A percentile compares a stretch with the other conserved stretches of the same genome.
Conservation (phyloP, 192 early-diverging fungal species). For the Rhizophlyctis rosea region DNA sequence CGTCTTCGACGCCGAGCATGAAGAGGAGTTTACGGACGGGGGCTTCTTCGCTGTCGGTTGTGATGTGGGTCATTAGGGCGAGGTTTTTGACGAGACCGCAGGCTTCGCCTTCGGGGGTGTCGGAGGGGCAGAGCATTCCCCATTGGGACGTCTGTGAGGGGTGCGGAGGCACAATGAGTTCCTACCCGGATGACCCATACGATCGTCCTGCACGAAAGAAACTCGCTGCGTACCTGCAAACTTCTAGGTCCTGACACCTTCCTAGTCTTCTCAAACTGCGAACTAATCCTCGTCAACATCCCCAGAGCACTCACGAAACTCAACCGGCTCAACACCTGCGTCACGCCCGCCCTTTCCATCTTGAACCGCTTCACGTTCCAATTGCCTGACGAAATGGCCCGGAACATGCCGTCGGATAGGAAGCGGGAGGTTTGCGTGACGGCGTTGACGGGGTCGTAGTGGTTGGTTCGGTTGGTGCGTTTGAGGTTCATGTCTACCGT, state of each 20-base stretch:
- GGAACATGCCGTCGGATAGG: conserved; percentile 89
- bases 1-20: conserved; percentile 89
- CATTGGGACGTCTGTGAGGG: conserved; percentile 89
- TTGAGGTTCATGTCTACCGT: conserved; percentile 89
- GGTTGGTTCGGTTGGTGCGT: conserved; percentile 78
- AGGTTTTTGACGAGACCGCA: conserved; percentile 97
- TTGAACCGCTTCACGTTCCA: conserved; percentile 99
- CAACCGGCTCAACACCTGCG: conserved; percentile 89
- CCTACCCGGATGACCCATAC: not conserved
- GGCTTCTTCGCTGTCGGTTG: conserved; percentile 85
- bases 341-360: conserved; percentile 97
- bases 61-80: conserved; percentile 98
- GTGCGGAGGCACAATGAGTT: not conserved
- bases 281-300: conserved; percentile 95
- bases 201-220: not conserved
- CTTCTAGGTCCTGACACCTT: conserved; percentile 97
- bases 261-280: conserved; percentile 97
- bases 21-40: conserved; percentile 74
- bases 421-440: conserved; percentile 52
- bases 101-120: conserved; percentile 98
- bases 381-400: conserved; percentile 95
- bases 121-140: conserved; percentile 95
- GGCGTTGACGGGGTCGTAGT: conserved; percentile 72
- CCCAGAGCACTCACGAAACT: conserved; percentile 93
- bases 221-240: conserved; percentile 67